Evolutionary conservation across 2,329 filamentous ascomycete genomes (phyloP).

Genomic region (Phoma sp.): DNA sequence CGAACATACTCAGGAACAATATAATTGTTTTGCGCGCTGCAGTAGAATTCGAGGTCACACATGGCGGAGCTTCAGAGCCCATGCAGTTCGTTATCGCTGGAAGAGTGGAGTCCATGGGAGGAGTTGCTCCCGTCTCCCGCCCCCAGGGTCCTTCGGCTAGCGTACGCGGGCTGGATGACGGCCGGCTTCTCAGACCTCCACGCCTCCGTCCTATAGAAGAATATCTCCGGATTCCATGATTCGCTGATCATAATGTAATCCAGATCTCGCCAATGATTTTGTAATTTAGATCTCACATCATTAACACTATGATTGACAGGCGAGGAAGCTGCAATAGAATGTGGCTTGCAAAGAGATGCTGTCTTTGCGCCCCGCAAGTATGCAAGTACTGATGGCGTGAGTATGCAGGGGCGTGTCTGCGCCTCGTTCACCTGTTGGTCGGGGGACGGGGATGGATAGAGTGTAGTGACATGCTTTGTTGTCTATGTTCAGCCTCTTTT

Average conservation of each 20-base stretch:
- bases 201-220: neutral
- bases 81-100: too few relatives aligned
- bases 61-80: too few relatives aligned
- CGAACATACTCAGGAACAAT: too few relatives aligned
- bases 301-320: neutral
- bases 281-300: neutral
- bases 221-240: constrained; percentile 6
- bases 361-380: too few relatives aligned
- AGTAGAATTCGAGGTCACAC: too few relatives aligned
- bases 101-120: constrained; percentile 3
- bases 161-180: neutral
- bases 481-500: constrained; percentile 10
- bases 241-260: neutral
- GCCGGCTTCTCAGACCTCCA: constrained; percentile 5
- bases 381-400: neutral
- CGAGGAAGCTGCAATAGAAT: neutral
- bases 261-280: neutral
- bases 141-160: constrained; percentile 10
- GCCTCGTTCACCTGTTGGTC: constrained; percentile 1
- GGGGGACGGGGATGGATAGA: constrained; percentile 3
- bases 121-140: constrained; percentile 17
- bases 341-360: too few relatives aligned
- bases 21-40: too few relatives aligned
- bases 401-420: constrained; percentile 3
- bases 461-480: constrained; percentile 18